phyloP scores from a whole-genome alignment of 306 rosid species.

The Vigna mungo region DNA sequence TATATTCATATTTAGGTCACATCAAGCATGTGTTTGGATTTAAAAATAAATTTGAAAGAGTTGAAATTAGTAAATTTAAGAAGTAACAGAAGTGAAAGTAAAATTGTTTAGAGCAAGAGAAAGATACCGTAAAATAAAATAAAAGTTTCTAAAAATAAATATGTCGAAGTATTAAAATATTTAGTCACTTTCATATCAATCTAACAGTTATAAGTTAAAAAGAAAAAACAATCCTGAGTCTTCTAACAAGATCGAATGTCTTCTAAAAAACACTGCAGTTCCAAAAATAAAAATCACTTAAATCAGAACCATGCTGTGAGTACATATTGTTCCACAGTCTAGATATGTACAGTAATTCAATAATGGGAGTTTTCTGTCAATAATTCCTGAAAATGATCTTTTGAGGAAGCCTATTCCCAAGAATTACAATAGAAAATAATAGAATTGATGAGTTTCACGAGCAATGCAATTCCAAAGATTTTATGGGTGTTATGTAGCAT shows the following conservation, averaged over 20 bases:
- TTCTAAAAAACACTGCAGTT: background rate
- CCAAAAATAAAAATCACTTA: background rate
- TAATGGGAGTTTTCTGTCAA: background rate
- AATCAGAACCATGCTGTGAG: background rate
- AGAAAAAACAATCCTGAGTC: background rate
- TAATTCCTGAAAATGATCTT: background rate
- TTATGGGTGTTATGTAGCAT: background rate
- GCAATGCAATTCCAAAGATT: conserved; percentile 2
- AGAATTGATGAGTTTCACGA: conserved; percentile 18
- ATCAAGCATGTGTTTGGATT: no score
- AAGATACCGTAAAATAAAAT: no score
- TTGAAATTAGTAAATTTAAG: no score
- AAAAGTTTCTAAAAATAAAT: no score
- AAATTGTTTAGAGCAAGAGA: no score
- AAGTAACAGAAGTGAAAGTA: no score
- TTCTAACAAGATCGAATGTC: background rate
- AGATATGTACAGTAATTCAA: background rate
- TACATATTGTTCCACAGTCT: background rate
- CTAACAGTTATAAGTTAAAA: background rate
- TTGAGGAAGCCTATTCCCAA: background rate
- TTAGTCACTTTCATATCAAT: no score
- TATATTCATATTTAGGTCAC: no score
- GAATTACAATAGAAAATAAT: conserved; percentile 29
- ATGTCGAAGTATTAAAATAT: no score
- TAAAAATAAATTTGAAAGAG: no score